These are phyloP conservation scores for Neurospora intermedia DNA, from an alignment of 495 filamentous ascomycete genomes.

Conservation along the genomic window DNA sequence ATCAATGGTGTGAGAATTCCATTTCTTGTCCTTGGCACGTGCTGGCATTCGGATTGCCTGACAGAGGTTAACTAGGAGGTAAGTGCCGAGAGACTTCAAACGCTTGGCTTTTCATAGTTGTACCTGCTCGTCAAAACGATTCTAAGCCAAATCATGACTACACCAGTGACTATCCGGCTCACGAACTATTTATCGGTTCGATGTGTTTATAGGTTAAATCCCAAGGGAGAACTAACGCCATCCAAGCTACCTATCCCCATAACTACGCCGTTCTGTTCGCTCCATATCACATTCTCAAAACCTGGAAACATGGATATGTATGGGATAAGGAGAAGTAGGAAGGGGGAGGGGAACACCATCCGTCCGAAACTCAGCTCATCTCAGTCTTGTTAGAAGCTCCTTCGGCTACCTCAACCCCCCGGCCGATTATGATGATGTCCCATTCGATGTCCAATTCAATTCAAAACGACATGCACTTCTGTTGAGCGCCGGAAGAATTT, in stretches of 20 bases:
- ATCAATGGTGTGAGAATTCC: neutral
- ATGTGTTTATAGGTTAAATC: neutral
- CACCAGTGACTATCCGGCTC: neutral
- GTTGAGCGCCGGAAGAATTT: neutral
- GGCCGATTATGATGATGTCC: neutral
- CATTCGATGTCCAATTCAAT: neutral
- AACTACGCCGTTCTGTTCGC: no score
- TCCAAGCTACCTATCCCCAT: no score
- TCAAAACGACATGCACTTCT: neutral
- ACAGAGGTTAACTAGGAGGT: neutral
- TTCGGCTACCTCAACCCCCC: neutral
- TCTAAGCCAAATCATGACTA: neutral
- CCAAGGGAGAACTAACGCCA: neutral
- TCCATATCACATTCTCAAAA: neutral
- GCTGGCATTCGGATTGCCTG: neutral
- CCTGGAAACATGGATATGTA: neutral
- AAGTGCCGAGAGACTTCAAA: neutral
- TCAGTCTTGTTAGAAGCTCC: neutral
- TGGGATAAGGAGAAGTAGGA: no score
- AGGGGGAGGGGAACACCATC: no score
- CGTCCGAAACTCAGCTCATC: neutral
- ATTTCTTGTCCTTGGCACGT: neutral
- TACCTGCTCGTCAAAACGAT: neutral
- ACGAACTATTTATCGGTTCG: neutral
- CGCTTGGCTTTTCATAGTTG: neutral